Base-by-base conservation (phyloP, 2,329 filamentous ascomycete genomes). In the Talaromyces sp. region DNA sequence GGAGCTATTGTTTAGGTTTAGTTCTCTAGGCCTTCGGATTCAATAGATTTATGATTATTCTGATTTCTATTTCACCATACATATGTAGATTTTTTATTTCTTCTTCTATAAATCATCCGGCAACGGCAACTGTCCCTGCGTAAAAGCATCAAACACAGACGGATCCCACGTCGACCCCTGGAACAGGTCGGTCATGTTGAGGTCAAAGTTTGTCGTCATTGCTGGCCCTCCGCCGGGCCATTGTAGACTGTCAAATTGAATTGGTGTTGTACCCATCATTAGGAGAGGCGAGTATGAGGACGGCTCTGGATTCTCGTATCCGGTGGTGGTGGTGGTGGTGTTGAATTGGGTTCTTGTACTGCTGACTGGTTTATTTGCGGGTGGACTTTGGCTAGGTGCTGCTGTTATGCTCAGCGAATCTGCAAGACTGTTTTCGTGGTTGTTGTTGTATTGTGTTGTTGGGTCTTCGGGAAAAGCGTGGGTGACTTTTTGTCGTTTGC, bases 161-260 rank as follows among this genome's bases (percentile, higher is more conserved):
- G 56, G 56, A 60, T 74, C 69, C 55, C 72, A 72, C 49, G 70
- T 68, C n/a, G 67, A 69, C 25, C 69, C 71, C 27, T 73, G 67
- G 32, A 75, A 65, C 27, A 75, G 52, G 66, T 73, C 71, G 9
- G 67, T 72, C 69, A 71, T 73, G 32, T 69, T 72, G 32, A 70
- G 64, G 61, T 73, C 72, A 33, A 71, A 69, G 17, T 68, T 70
- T 13, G 62, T 68, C 51, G 68, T 62, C 17, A 62, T 30, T 25
- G 44, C 17, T 10, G 55, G 47, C 52, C 42, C 63, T 47, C 49
- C 39, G 1, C 61, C 55, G 22, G 49, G 60, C 22, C 62, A 58
- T 54, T 59, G 36, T 51, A 47, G 27, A 51, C 42, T 42, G n/a
- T 60, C 25, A n/a, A 62, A 13, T 30, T 55, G 60, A 59, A 15